phyloP scores from a whole-genome alignment of 1,139 yeast genomes.

The Candida dubliniensis region DNA sequence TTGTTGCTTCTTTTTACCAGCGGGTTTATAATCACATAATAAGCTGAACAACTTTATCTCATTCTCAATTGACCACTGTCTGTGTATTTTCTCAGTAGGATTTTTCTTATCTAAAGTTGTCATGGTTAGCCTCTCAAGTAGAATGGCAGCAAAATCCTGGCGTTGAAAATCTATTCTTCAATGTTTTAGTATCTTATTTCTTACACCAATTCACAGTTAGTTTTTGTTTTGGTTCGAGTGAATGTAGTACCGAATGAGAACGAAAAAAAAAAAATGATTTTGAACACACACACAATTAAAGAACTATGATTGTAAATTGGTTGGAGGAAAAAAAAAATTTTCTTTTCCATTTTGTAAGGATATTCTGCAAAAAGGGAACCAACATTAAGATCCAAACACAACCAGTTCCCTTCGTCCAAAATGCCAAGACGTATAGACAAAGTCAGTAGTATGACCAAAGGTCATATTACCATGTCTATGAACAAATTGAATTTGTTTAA shows the following conservation, averaged over 20 bases:
- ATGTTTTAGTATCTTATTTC: no score
- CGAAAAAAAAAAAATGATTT: background rate
- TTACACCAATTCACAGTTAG: no score
- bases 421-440: slow-evolving; percentile 68
- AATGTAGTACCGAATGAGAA: no score
- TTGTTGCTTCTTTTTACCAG: slow-evolving; percentile 57
- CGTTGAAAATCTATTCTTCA: no score
- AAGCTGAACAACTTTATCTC: slow-evolving; percentile 67
- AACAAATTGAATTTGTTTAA: slow-evolving; percentile 91
- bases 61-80: slow-evolving; percentile 58
- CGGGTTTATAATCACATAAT: slow-evolving; percentile 69
- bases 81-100: background rate
- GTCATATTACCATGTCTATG: slow-evolving; percentile 86
- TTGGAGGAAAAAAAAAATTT: background rate
- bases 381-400: background rate
- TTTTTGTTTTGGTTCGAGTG: no score
- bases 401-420: background rate
- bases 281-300: no score
- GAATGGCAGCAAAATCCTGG: no score
- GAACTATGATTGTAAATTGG: no score
- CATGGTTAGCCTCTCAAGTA: background rate
- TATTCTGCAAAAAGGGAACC: background rate
- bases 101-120: background rate
- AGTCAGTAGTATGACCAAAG: slow-evolving; percentile 61
- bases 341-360: background rate